Percentiles rank a stretch among this genome's conserved stretches.
phyloP scores from a whole-genome alignment of 2,329 filamentous ascomycete species.

The Apiospora arundinis region DNA sequence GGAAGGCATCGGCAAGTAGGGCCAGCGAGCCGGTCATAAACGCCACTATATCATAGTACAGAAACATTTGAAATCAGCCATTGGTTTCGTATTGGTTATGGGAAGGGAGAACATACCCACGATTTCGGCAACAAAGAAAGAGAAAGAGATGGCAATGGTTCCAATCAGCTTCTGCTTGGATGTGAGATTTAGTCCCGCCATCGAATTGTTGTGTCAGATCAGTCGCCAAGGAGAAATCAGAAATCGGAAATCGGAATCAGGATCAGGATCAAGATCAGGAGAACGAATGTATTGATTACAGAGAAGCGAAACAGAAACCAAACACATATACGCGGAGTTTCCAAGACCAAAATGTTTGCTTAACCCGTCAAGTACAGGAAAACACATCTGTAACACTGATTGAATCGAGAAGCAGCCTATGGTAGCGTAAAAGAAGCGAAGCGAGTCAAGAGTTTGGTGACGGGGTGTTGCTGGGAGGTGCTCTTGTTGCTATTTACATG shows the following conservation, averaged over 20 bases:
- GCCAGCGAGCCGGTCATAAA: slow-evolving; percentile 70
- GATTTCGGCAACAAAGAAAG: slow-evolving; percentile 60
- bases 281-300: not conserved
- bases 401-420: not conserved
- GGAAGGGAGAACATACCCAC: slow-evolving; percentile 44
- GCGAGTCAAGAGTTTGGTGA: not conserved
- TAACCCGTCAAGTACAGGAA: not conserved
- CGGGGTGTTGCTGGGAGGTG: not conserved
- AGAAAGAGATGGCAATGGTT: slow-evolving; percentile 56
- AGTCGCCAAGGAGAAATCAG: not conserved
- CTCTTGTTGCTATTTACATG: not conserved
- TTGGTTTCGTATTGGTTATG: not conserved
- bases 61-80: not conserved
- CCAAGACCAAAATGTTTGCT: not conserved
- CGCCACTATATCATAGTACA: slow-evolving; percentile 34
- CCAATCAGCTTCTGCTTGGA: slow-evolving; percentile 53
- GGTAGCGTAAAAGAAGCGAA: not conserved
- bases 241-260: not conserved
- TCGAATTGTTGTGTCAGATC: slow-evolving; percentile 28
- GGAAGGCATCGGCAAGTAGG: slow-evolving; percentile 78
- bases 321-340: not conserved
- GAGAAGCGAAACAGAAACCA: not conserved
- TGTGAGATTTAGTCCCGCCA: slow-evolving; percentile 43
- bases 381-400: not conserved
- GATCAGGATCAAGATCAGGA: too few species aligned